Percentiles rank a stretch among this genome's conserved stretches.
Conservation (phyloP, 768 basidiomycete genomes). For the Amanita rubescens region DNA sequence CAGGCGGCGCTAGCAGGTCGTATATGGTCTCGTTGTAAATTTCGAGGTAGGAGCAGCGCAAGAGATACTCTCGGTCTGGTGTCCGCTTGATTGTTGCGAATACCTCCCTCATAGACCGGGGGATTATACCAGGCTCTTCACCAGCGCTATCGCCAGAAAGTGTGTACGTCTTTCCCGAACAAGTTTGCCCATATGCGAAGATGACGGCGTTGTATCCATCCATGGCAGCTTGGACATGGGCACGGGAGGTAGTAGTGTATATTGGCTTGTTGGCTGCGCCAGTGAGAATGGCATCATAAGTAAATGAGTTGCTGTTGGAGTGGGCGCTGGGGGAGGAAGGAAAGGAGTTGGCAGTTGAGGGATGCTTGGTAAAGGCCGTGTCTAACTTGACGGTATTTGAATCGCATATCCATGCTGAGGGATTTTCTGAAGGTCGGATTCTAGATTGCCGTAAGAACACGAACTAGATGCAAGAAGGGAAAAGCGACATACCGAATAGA, state of each 20-base stretch:
- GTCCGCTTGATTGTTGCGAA: constrained; percentile 78
- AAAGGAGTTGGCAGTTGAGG: constrained; percentile 20
- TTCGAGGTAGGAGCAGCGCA: constrained; percentile 93
- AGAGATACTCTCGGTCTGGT: constrained; percentile 80
- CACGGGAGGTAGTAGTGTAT: constrained; percentile 67
- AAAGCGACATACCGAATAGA: constrained; percentile 55
- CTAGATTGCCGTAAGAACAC: constrained; percentile 28
- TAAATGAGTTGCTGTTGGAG: constrained; percentile 28
- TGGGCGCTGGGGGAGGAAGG: constrained; percentile 16
- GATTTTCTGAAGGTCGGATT: constrained; percentile 49
- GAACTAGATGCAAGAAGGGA: not conserved
- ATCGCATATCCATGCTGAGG: constrained; percentile 50
- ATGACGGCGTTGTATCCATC: constrained; percentile 94
- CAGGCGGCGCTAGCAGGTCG: constrained; percentile 75
- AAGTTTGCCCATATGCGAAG: constrained; percentile 92
- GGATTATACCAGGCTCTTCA: constrained; percentile 89
- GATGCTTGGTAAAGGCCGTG: constrained; percentile 43
- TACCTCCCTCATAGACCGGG: constrained; percentile 86
- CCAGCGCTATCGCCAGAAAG: constrained; percentile 56
- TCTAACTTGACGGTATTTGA: constrained; percentile 55
- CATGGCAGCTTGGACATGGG: constrained; percentile 88
- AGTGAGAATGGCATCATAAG: constrained; percentile 71
- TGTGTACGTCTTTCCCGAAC: constrained; percentile 51
- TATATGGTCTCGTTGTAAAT: constrained; percentile 93
- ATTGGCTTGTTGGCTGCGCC: constrained; percentile 75